Evolutionary conservation across 768 basidiomycete species (phyloP), one percentile per base, ranked within the genome.

Genomic region (Tulasnella sp.): DNA sequence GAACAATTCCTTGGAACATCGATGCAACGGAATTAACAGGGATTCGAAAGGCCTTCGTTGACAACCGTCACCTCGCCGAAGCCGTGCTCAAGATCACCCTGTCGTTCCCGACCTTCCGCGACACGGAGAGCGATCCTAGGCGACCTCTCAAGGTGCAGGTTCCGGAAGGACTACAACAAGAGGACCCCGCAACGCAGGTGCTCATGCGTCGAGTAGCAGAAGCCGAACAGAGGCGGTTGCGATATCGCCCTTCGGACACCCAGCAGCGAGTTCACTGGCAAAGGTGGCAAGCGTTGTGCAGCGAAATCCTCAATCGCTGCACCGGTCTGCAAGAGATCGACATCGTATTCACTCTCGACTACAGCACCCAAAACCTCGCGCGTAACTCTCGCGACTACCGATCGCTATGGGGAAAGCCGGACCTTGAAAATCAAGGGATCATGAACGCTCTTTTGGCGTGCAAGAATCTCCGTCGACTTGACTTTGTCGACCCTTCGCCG

Each of bases 401-500:
- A 38, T 36, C 72, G 16, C 78, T 77, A 56, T 82, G 78, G 39
- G 77, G 44, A 27, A 58, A 71, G 34, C 80, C 78, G 18, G 75
- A 82, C 52, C 38, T 82, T 52, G 71, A 75, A 27, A 81, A 76
- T 48, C 68, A 79, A 39, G 38, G 34, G 36, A 82, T 82, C 27
- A 56, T 82, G n/a, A 73, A 71, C n/a, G 80, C 77, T 21, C 79
- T 82, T n/a, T 75, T 46, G 42, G 72, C 39, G 21, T 71, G 75
- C 46, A 36, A 77, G 31, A 82, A 82, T 56, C 81, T 82, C 40
- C 79, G 80, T 44, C 27, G 18, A 9, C 80, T 82, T 9, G 72
- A 71, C 38, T 42, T 82, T n/a, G 68, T 77, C 31, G 80, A 82
- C 73, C 82, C 82, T 19, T 48, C 82, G 3, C 82, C 82, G n/a